Conservation (phyloP, 768 basidiomycete genomes). For the Mycena polygramma region DNA sequence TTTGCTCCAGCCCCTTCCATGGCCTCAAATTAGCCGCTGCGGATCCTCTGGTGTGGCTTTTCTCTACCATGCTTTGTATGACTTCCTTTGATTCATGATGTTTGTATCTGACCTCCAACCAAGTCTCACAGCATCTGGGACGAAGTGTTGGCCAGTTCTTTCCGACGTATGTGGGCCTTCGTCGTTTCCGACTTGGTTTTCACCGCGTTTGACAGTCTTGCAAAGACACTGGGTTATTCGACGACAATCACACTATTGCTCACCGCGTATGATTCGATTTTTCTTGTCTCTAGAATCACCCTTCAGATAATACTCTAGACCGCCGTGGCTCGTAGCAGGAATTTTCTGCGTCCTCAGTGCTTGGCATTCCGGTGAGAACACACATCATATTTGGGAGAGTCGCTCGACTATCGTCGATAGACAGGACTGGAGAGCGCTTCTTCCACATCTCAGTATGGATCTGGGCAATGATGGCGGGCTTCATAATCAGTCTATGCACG, state of each 20-base stretch:
- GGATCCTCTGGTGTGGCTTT: constrained; percentile 56
- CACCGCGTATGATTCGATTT: constrained; percentile 51
- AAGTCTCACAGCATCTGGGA: constrained; percentile 52
- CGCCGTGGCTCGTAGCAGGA: constrained; percentile 58
- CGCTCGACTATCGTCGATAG: constrained; percentile 38
- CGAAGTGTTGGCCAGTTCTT: constrained; percentile 60
- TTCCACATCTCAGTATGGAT: constrained; percentile 56
- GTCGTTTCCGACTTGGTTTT: not conserved
- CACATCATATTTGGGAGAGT: not conserved
- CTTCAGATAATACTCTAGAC: constrained; percentile 44
- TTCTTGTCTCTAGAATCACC: not conserved
- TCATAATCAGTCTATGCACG: constrained; percentile 61
- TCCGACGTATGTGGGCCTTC: constrained; percentile 53
- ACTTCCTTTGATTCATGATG: not conserved
- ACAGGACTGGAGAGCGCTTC: constrained; percentile 61
- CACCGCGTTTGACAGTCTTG: constrained; percentile 44
- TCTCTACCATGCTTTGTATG: constrained; percentile 53
- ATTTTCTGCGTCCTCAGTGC: constrained; percentile 53
- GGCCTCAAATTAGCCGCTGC: constrained; percentile 55
- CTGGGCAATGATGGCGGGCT: constrained; percentile 59
- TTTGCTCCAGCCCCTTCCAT: constrained; percentile 45
- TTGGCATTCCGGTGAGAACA: constrained; percentile 55
- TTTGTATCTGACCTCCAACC: not conserved
- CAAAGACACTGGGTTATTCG: constrained; percentile 59
- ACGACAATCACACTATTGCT: constrained; percentile 58